phyloP scores from a whole-genome alignment of 2,329 filamentous ascomycete genomes.

The Colletotrichum aenigma region DNA sequence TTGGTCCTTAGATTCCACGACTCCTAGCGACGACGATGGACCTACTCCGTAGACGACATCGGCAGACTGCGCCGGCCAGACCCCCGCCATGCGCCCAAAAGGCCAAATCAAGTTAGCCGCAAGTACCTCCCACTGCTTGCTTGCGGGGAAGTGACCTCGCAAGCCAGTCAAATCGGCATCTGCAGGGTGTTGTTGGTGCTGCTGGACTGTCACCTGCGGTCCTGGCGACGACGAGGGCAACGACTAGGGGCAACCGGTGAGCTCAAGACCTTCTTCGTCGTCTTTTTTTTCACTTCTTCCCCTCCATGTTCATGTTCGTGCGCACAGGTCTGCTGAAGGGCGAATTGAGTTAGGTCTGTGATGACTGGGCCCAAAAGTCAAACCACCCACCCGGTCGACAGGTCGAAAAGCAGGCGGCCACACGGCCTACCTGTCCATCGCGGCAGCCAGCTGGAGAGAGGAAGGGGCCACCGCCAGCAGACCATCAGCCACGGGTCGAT shows the following conservation, averaged over 20 bases:
- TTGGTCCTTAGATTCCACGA: background rate
- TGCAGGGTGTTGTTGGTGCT: background rate
- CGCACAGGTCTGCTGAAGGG: background rate
- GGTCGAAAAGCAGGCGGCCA: background rate
- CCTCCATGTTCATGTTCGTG: background rate
- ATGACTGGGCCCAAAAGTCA: background rate
- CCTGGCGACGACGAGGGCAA: background rate
- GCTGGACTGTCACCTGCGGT: background rate
- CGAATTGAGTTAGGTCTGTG: background rate
- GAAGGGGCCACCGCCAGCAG: background rate
- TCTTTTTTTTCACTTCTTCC: background rate
- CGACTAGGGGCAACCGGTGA: background rate
- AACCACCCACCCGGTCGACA: background rate
- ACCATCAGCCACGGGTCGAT: background rate
- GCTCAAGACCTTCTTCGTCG: background rate
- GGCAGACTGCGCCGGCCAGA: background rate
- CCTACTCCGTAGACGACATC: background rate
- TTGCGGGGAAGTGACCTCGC: conserved; percentile 4
- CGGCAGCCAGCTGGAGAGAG: background rate
- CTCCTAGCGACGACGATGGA: background rate
- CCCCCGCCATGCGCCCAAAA: background rate
- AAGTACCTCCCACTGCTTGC: background rate
- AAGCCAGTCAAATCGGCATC: background rate
- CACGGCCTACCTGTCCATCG: background rate
- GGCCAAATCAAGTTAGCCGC: background rate